A percentile compares a stretch with the other conserved stretches of the same genome.
These are phyloP conservation scores for Hanseniaspora taiwanica DNA, from an alignment of 805 yeast species.

Conservation along the genomic window DNA sequence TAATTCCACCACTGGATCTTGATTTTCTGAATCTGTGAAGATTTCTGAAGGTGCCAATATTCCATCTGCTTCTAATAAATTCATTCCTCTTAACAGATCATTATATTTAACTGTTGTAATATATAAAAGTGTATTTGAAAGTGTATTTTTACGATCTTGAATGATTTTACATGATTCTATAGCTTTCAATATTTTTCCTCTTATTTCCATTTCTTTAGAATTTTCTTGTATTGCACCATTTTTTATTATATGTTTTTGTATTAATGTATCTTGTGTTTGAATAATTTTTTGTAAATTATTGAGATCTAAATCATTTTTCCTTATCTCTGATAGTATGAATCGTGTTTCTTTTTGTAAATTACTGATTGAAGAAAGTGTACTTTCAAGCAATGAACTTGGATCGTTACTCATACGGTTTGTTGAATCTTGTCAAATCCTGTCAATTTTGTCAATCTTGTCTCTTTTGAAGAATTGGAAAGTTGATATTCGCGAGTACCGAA, in stretches of 20 bases:
- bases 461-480: too few relatives aligned
- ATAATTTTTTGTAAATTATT: conserved; percentile 7
- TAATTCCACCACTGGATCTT: conserved; percentile 2
- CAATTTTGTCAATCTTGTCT: too few relatives aligned
- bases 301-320: conserved; percentile 40
- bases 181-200: conserved; percentile 2
- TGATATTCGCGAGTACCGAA: too few relatives aligned
- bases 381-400: conserved; percentile 73
- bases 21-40: conserved; percentile 11
- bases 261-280: conserved; percentile 3
- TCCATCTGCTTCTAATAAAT: conserved; percentile 14
- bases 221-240: conserved; percentile 4
- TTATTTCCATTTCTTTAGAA: conserved; percentile 4
- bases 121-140: conserved; percentile 5
- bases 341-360: conserved; percentile 82
- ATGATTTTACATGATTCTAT: not conserved
- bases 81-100: conserved; percentile 7
- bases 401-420: conserved; percentile 36
- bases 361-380: conserved; percentile 57
- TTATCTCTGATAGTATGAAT: conserved; percentile 66
- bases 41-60: conserved; percentile 14
- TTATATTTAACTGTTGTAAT: conserved; percentile 3
- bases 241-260: conserved; percentile 4
- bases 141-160: conserved; percentile 1
- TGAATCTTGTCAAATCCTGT: conserved; percentile 5